Evolutionary conservation across 345 rosid species (phyloP).

Genomic region (Dipteronia sinensis): DNA sequence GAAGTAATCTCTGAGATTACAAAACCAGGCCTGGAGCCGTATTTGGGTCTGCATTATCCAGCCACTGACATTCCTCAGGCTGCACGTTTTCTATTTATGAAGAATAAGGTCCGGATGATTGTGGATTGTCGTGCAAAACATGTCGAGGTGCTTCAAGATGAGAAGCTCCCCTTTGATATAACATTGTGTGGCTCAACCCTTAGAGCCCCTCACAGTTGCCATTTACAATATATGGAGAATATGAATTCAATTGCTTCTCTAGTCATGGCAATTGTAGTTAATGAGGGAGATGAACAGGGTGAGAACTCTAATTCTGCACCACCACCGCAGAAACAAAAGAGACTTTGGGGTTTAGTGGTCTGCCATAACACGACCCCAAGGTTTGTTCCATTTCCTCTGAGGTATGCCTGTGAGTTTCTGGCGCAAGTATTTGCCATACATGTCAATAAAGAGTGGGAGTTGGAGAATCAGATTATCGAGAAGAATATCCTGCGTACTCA

Average conservation of each 20-base stretch:
- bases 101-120: constrained; percentile 94
- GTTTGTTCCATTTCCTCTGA: constrained; percentile 93
- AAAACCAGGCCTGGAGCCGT: constrained; percentile 88
- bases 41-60: constrained; percentile 96
- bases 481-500: constrained; percentile 89
- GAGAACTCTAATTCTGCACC: constrained; percentile 43
- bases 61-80: constrained; percentile 99
- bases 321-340: constrained; percentile 78
- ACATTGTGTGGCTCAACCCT: constrained; percentile 93
- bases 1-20: constrained; percentile 90
- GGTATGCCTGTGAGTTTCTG: constrained; percentile 95
- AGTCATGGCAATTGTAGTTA: constrained; percentile 92
- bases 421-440: constrained; percentile 94
- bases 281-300: constrained; percentile 72
- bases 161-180: constrained; percentile 74
- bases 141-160: constrained; percentile 87
- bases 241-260: constrained; percentile 93
- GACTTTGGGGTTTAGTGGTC: constrained; percentile 95
- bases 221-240: constrained; percentile 92
- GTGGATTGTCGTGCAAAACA: constrained; percentile 92
- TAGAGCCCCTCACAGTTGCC: constrained; percentile 93
- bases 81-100: constrained; percentile 88
- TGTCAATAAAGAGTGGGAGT: constrained; percentile 84
- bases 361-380: constrained; percentile 87
- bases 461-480: constrained; percentile 83